A percentile compares a stretch with the other conserved stretches of the same genome.
phyloP scores from a whole-genome alignment of 169 alveolate species.

The Perkinsus marinus region DNA sequence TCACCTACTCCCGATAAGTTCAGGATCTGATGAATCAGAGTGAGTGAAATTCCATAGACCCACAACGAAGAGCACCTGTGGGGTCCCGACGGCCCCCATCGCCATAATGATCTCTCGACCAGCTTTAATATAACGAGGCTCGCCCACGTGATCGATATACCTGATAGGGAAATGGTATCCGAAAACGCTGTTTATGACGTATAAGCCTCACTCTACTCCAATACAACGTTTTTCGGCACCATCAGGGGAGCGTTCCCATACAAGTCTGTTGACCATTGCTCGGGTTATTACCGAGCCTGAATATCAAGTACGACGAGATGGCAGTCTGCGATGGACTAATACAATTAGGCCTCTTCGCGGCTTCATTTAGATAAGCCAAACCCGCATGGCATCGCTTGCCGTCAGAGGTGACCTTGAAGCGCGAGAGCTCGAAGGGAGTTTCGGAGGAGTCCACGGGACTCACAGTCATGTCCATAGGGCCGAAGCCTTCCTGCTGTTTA shows the following conservation, averaged over 20 bases:
- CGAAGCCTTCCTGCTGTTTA: constrained; percentile 4
- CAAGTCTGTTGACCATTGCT: not conserved
- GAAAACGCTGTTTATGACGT: not conserved
- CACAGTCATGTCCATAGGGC: constrained; percentile 5
- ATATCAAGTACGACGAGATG: too few relatives aligned
- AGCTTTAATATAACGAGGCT: not conserved
- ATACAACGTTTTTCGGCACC: not conserved
- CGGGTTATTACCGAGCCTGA: not conserved
- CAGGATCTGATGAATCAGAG: not conserved
- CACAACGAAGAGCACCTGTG: not conserved
- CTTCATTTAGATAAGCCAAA: not conserved
- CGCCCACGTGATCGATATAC: not conserved
- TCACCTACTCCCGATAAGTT: constrained; percentile 19
- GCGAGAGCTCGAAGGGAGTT: too few relatives aligned
- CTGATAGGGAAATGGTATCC: not conserved
- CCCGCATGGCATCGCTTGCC: not conserved
- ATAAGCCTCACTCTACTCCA: not conserved
- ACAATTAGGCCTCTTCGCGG: not conserved
- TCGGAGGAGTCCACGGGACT: too few relatives aligned
- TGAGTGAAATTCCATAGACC: not conserved
- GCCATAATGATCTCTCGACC: constrained; percentile 8
- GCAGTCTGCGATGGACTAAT: too few relatives aligned
- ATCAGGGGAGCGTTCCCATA: not conserved
- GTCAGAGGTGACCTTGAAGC: not conserved
- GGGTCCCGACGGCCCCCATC: constrained; percentile 18